These are phyloP conservation scores for Oxyria digyna DNA, from an alignment of 148 eudicot species.

Conservation along the genomic window DNA sequence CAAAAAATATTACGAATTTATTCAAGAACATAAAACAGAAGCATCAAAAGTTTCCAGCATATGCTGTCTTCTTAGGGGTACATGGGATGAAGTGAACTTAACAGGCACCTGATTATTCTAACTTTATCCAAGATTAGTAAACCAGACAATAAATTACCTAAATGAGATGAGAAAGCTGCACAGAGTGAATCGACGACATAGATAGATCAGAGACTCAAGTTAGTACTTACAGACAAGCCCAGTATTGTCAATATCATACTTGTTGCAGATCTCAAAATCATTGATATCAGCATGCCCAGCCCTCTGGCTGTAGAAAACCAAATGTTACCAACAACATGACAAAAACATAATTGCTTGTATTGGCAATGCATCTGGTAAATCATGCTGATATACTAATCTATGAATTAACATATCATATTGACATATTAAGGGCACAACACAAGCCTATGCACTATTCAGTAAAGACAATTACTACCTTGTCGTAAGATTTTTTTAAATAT, in stretches of 20 bases:
- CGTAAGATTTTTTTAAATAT: neutral
- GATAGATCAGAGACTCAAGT: neutral
- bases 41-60: neutral
- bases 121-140: neutral
- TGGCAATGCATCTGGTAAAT: neutral
- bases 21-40: neutral
- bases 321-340: constrained; percentile 9
- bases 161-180: neutral
- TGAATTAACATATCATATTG: neutral
- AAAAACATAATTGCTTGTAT: neutral
- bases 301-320: constrained; percentile 52
- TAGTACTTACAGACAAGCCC: constrained; percentile 84
- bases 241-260: constrained; percentile 80
- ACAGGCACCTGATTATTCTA: neutral
- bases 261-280: constrained; percentile 72
- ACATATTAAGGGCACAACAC: neutral
- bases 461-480: neutral
- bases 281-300: constrained; percentile 33
- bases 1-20: neutral
- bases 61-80: neutral
- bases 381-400: neutral
- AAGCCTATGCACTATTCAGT: neutral
- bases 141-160: neutral
- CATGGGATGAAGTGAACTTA: neutral
- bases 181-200: neutral